Percentiles rank a stretch among this genome's conserved stretches.
Evolutionary conservation across 805 yeast genomes (phyloP).

Genomic region (Saccharomycopsis selenospora): DNA sequence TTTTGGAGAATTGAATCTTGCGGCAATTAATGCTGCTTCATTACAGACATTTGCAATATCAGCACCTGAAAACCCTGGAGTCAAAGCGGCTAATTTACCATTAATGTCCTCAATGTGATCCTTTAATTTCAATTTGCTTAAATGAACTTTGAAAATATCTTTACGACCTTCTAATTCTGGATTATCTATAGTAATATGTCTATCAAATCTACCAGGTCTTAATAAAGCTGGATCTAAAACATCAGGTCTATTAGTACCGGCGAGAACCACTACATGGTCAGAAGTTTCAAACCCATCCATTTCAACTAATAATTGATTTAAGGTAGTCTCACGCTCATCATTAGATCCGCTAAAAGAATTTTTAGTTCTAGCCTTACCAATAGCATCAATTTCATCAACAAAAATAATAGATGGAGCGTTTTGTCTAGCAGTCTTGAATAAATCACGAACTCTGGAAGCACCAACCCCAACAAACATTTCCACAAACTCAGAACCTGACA

Average conservation of each 20-base stretch:
- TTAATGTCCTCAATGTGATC: conserved; percentile 51
- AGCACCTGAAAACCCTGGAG: conserved; percentile 98
- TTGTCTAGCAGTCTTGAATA: conserved; percentile 86
- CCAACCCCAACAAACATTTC: conserved; percentile 99
- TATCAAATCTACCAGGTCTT: conserved; percentile 97
- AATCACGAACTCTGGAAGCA: conserved; percentile 94
- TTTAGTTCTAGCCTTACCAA: conserved; percentile 85
- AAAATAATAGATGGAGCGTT: conserved; percentile 95
- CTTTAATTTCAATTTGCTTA: conserved; percentile 59
- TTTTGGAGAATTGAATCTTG: conserved; percentile 64
- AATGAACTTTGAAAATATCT: conserved; percentile 83
- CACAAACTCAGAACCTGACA: conserved; percentile 95
- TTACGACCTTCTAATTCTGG: conserved; percentile 95
- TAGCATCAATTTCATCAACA: conserved; percentile 99
- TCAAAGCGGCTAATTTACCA: conserved; percentile 87
- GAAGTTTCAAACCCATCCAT: conserved; percentile 94
- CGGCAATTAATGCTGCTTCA: conserved; percentile 96
- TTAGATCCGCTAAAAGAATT: conserved; percentile 71
- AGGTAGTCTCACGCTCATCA: conserved; percentile 94
- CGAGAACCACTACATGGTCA: conserved; percentile 93
- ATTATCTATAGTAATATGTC: conserved; percentile 84
- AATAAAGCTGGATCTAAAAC: conserved; percentile 85
- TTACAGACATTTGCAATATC: conserved; percentile 96
- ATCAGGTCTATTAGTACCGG: conserved; percentile 96
- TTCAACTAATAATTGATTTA: conserved; percentile 92